phyloP scores from a whole-genome alignment of 495 filamentous ascomycete species.

The Hypoxylon perforatum region DNA sequence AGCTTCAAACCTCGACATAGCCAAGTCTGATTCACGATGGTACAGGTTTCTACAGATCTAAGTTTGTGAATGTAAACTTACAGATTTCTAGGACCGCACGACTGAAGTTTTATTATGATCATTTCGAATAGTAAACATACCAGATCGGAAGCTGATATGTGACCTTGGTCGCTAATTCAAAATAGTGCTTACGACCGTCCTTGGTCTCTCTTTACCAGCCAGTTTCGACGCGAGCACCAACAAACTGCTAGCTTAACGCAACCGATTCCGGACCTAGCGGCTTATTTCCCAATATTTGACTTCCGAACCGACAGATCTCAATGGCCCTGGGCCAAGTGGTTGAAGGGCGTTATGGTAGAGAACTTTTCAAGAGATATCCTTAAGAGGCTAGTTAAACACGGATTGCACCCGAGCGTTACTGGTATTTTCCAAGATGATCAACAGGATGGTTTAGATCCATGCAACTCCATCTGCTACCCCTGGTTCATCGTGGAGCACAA shows the following conservation, averaged over 20 bases:
- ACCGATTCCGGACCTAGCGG: neutral
- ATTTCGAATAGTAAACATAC: constrained; percentile 5
- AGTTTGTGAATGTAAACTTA: neutral
- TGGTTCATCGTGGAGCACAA: constrained; percentile 6
- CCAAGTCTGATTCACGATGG: neutral
- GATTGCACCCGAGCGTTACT: neutral
- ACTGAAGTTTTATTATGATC: constrained; percentile 1
- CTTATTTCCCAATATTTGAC: neutral
- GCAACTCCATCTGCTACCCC: neutral
- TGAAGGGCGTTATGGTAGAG: neutral
- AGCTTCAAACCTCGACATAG: neutral
- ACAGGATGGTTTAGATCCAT: neutral
- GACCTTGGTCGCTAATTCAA: neutral
- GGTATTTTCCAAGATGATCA: neutral
- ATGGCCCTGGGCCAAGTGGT: neutral
- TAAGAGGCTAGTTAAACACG: neutral
- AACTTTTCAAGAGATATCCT: neutral
- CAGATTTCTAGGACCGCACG: neutral
- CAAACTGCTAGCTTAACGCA: neutral
- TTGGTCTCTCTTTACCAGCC: constrained; percentile 1
- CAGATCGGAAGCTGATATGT: neutral
- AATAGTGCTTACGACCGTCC: neutral
- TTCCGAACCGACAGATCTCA: neutral
- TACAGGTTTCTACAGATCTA: neutral
- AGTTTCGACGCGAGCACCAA: neutral